These are phyloP conservation scores for Aspergillus incahuasiensis DNA, from an alignment of 495 filamentous ascomycete species.

Conservation along the genomic window DNA sequence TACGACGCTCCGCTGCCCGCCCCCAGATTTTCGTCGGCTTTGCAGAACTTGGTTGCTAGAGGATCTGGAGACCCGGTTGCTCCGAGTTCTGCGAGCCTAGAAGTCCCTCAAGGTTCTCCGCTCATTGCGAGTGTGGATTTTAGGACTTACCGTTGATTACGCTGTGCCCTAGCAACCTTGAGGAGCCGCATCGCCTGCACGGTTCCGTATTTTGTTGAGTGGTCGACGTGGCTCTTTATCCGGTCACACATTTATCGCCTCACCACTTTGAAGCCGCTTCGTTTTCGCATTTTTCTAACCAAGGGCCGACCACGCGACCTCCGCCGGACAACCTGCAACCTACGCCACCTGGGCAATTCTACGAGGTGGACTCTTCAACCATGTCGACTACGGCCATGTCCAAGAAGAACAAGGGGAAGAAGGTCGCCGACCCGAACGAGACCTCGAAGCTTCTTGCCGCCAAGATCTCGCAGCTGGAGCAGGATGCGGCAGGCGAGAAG, in stretches of 20 bases:
- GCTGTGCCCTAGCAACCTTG: background rate
- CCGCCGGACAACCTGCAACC: constrained; percentile 9
- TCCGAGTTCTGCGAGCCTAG: constrained; percentile 34
- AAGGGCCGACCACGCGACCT: constrained; percentile 22
- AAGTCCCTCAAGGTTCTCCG: constrained; percentile 23
- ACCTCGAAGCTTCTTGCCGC: constrained; percentile 85
- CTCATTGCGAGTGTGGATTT: constrained; percentile 16
- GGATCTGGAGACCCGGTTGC: constrained; percentile 17
- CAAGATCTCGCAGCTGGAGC: constrained; percentile 92
- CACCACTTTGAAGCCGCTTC: constrained; percentile 9
- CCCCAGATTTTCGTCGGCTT: constrained; percentile 8
- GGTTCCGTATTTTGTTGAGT: constrained; percentile 1
- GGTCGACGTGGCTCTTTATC: constrained; percentile 14
- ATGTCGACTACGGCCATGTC: constrained; percentile 45
- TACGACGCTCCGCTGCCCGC: background rate
- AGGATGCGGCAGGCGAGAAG: constrained; percentile 86
- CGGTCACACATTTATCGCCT: constrained; percentile 16
- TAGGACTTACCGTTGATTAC: constrained; percentile 9
- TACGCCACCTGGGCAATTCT: background rate
- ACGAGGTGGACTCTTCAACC: background rate
- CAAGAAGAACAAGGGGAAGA: constrained; percentile 71
- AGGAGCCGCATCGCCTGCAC: background rate
- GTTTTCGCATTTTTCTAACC: constrained; percentile 24
- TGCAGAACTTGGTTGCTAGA: constrained; percentile 18
- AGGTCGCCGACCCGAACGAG: constrained; percentile 72